These are phyloP conservation scores for Phylloporus sp. DNA, from an alignment of 768 basidiomycete genomes.

Conservation along the genomic window DNA sequence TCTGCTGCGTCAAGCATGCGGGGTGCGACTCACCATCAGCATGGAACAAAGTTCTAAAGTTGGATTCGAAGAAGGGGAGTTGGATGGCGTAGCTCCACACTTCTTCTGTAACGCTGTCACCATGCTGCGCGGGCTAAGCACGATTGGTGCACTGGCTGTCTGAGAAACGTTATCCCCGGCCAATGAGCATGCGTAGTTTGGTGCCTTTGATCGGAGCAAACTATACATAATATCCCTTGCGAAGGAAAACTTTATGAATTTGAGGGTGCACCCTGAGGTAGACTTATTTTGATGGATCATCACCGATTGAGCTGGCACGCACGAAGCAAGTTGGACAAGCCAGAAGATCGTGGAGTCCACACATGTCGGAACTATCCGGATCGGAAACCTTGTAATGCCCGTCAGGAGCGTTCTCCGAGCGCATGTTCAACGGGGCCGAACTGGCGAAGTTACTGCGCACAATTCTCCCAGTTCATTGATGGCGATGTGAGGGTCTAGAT, in stretches of 20 bases:
- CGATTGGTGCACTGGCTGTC: conserved; percentile 11
- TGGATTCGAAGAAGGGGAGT: neutral
- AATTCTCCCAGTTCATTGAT: conserved; percentile 8
- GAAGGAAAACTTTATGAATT: conserved; percentile 20
- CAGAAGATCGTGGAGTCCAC: conserved; percentile 2
- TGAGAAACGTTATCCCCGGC: conserved; percentile 19
- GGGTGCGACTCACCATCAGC: neutral
- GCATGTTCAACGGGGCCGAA: conserved; percentile 21
- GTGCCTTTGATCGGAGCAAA: conserved; percentile 22
- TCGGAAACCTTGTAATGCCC: conserved; percentile 14
- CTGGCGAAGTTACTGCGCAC: conserved; percentile 1
- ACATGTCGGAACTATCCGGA: conserved; percentile 23
- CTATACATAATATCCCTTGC: conserved; percentile 31
- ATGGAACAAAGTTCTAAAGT: conserved; percentile 14
- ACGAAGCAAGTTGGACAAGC: conserved; percentile 11
- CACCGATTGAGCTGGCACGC: conserved; percentile 5
- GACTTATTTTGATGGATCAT: conserved; percentile 13
- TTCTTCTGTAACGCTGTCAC: conserved; percentile 21
- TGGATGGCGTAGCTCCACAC: conserved; percentile 14
- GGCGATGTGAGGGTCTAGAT: conserved; percentile 6
- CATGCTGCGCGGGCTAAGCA: conserved; percentile 16
- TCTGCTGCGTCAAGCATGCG: conserved; percentile 15
- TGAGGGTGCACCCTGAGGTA: conserved; percentile 32
- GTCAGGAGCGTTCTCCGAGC: neutral
- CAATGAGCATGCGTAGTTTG: conserved; percentile 4